Base-by-base conservation (phyloP, 495 filamentous ascomycete genomes). In the Oidiodendron maius region DNA sequence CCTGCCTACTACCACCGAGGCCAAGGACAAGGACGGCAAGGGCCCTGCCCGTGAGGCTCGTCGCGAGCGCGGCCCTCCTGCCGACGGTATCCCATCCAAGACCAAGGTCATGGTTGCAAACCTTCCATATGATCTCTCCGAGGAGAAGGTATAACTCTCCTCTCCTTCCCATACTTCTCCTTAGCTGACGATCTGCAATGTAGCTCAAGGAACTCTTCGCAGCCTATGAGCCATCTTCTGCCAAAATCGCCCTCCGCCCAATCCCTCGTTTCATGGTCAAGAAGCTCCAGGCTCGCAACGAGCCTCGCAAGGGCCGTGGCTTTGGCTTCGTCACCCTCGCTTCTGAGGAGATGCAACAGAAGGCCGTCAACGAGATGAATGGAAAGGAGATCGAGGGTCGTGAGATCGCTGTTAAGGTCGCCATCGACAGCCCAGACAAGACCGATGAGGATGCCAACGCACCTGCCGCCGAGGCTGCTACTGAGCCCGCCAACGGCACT, bases 71-170 rank as follows among this genome's bases (percentile, higher is more conserved):
- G 93, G 93, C 36, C 93, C 93, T 40, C 93, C 93, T 20, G 93
- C 96, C 67, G 94, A 98, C 67, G 93, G 93, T 51, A 89, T 98
- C 59, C 89, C 94, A 11, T 96, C 90, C 67, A 95, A 95, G 82
- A 98, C 84, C 72, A 98, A 98, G 84, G 89, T 98, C 71, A 98
- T 98, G 93, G 93, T 98, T 57, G 93, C 93, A 56, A 98, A 98
- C 75, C 79, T 98, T 17, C 93, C 93, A 16, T 98, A 98, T 65
- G 93, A 98, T 70, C 77, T 97, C 57, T 91, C 81, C 59, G 94
- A 98, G 71, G 94, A 96, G 51, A 95, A 91, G 85, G 91, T 93
- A 66, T 46, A 74, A n/a, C n/a, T n/a, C n/a, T 64, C 52, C 15
- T 30, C 24, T 16, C 18, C 1, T 32, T 22, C 20, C 16, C 28